Percentiles rank a stretch among this genome's conserved stretches.
phyloP scores from a whole-genome alignment of 2,329 filamentous ascomycete genomes.

The Arthroderma sp. region DNA sequence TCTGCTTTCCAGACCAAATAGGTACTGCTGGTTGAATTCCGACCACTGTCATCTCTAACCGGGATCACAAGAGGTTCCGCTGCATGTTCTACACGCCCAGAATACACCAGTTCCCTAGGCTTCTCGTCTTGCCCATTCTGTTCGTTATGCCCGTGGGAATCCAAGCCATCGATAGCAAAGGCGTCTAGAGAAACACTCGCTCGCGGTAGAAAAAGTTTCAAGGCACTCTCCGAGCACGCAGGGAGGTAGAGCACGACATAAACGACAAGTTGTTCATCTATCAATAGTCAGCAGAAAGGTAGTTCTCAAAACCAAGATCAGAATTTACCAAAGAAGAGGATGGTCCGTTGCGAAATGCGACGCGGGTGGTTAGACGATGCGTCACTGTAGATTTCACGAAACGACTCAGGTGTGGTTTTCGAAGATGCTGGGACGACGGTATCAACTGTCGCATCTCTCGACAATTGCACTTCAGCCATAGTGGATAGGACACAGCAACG shows the following conservation, averaged over 20 bases:
- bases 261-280: conserved; percentile 43
- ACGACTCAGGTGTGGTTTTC: conserved; percentile 25
- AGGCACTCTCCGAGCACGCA: conserved; percentile 33
- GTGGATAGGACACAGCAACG: no score
- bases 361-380: conserved; percentile 29
- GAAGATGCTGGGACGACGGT: conserved; percentile 31
- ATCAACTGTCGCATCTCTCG: conserved; percentile 30
- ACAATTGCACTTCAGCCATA: conserved; percentile 22
- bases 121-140: conserved; percentile 20
- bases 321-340: conserved; percentile 39
- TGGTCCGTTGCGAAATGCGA: conserved; percentile 39
- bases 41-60: conserved; percentile 29
- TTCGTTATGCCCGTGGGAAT: conserved; percentile 31
- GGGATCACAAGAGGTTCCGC: conserved; percentile 34
- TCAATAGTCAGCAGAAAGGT: conserved; percentile 35
- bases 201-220: conserved; percentile 37
- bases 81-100: conserved; percentile 24
- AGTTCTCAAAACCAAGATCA: conserved; percentile 2
- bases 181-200: conserved; percentile 40
- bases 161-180: conserved; percentile 28
- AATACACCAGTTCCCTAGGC: conserved; percentile 31
- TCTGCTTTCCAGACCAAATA: conserved; percentile 34
- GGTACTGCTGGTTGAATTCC: conserved; percentile 26
- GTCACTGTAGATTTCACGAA: conserved; percentile 34
- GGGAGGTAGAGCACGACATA: conserved; percentile 41